Conservation (phyloP, 116 monocot species). For the Papilionanthe hybrid region DNA sequence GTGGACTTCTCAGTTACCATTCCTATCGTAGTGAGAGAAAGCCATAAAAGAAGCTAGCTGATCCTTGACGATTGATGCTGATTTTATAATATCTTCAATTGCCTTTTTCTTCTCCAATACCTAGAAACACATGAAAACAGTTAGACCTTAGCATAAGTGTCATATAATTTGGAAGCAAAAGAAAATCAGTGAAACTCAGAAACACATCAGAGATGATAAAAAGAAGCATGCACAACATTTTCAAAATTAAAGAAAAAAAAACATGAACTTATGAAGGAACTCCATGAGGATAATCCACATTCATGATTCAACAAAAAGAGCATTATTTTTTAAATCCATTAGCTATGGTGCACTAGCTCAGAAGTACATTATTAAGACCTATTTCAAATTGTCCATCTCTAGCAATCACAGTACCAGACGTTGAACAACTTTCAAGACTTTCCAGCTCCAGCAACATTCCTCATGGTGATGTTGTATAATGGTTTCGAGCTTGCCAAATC, state of each 20-base stretch:
- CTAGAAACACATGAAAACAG: constrained; percentile 17
- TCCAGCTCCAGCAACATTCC: not conserved
- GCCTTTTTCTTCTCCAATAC: constrained; percentile 73
- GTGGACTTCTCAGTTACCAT: constrained; percentile 41
- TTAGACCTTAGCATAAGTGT: not conserved
- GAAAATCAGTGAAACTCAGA: not conserved
- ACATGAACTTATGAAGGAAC: not conserved
- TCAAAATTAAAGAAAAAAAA: not conserved
- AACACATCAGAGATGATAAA: not conserved
- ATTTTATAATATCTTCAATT: constrained; percentile 63
- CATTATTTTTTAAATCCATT: not conserved
- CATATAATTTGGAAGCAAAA: not conserved
- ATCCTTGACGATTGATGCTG: constrained; percentile 57
- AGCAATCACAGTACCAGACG: not conserved
- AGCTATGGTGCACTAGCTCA: no score
- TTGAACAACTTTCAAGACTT: not conserved
- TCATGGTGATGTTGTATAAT: not conserved
- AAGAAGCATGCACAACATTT: not conserved
- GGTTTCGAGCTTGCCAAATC: not conserved
- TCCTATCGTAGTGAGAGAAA: constrained; percentile 60
- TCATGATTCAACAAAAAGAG: not conserved
- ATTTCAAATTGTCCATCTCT: not conserved
- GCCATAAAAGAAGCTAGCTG: constrained; percentile 57
- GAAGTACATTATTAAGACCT: not conserved
- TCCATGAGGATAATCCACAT: not conserved